These are phyloP conservation scores for Chlorella sp. DNA, from an alignment of 139 green algal genomes.

Conservation along the genomic window DNA sequence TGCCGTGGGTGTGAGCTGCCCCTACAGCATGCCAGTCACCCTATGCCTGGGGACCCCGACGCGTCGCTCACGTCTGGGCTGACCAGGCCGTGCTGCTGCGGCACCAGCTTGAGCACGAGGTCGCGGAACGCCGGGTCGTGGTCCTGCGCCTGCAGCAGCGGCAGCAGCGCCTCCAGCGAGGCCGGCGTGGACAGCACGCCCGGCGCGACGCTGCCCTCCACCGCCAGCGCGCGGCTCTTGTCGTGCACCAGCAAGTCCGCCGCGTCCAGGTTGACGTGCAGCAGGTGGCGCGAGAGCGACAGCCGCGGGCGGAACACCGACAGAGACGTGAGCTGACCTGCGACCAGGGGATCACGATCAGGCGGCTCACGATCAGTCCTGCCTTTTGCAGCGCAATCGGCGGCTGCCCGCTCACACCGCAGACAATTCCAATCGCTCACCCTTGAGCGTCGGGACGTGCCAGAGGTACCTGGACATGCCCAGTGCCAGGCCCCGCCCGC, in stretches of 20 bases:
- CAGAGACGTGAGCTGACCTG: conserved; percentile 7
- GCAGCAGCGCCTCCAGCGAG: conserved; percentile 27
- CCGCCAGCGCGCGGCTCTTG: neutral
- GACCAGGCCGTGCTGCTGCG: no score
- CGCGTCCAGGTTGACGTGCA: conserved; percentile 29
- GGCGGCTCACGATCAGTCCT: no score
- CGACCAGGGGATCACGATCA: no score
- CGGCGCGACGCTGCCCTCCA: conserved; percentile 13
- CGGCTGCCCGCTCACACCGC: neutral
- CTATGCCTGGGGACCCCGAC: no score
- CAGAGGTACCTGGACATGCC: conserved; percentile 15
- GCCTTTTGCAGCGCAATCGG: no score
- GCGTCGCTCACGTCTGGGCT: neutral
- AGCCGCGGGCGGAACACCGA: conserved; percentile 23
- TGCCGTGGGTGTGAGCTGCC: no score
- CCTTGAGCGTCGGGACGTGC: conserved; percentile 21
- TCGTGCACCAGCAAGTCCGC: conserved; percentile 12
- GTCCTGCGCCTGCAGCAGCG: conserved; percentile 31
- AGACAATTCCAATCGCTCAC: conserved; percentile 1
- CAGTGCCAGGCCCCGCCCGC: conserved; percentile 9
- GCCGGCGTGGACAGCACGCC: conserved; percentile 1
- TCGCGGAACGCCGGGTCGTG: conserved; percentile 20
- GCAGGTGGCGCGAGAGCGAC: conserved; percentile 9
- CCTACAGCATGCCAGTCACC: no score
- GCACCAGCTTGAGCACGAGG: conserved; percentile 1